A percentile compares a stretch with the other conserved stretches of the same genome.
Conservation (phyloP, 1,284 basidiomycete species). For the Ustilago cynodontis region DNA sequence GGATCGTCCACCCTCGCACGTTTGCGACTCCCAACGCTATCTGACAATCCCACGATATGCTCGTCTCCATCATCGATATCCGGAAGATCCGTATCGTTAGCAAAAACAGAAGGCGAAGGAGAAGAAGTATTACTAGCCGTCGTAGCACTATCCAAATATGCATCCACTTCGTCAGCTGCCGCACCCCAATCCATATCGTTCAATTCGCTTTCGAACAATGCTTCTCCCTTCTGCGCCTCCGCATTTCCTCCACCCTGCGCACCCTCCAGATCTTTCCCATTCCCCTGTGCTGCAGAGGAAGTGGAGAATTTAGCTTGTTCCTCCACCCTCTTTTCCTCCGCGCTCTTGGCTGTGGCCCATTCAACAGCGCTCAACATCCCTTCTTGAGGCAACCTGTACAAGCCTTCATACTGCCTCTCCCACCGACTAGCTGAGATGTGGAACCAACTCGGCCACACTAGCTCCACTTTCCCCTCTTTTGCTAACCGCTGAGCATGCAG, state of each 20-base stretch:
- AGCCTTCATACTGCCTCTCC: constrained; percentile 79
- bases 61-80: constrained; percentile 20
- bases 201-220: constrained; percentile 46
- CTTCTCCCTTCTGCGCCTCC: constrained; percentile 17
- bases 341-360: not conserved
- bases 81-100: constrained; percentile 38
- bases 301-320: constrained; percentile 3
- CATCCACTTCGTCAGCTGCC: constrained; percentile 87
- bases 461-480: constrained; percentile 75
- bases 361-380: constrained; percentile 14
- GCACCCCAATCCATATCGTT: constrained; percentile 76
- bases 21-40: constrained; percentile 9
- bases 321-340: not conserved
- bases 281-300: not conserved
- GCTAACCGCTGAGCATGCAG: constrained; percentile 75
- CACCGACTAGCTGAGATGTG: constrained; percentile 85
- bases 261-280: not conserved
- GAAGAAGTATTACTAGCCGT: constrained; percentile 47
- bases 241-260: not conserved
- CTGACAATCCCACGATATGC: not conserved
- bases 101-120: constrained; percentile 25
- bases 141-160: constrained; percentile 74
- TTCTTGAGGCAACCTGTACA: constrained; percentile 73
- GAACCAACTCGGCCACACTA: constrained; percentile 91
- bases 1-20: not conserved